Percentiles rank a stretch among this genome's conserved stretches.
These are phyloP conservation scores for Byssothecium circinans DNA, from an alignment of 2,329 filamentous ascomycete genomes.

Conservation along the genomic window DNA sequence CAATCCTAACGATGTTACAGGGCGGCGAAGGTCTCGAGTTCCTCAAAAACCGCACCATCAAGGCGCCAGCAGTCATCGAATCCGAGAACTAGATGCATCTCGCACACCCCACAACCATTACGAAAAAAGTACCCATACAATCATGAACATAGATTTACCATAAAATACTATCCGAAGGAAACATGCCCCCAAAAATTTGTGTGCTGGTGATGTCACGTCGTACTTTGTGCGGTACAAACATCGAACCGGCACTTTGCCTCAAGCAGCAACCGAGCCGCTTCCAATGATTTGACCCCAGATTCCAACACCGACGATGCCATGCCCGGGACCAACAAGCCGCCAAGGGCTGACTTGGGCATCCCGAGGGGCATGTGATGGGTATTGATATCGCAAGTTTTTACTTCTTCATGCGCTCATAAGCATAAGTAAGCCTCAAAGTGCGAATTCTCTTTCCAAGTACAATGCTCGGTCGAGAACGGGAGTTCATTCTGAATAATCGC, in stretches of 20 bases:
- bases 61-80: constrained; percentile 66
- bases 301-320: neutral
- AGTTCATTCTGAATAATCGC: no score
- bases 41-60: constrained; percentile 61
- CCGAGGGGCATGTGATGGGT: neutral
- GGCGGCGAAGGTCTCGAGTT: constrained; percentile 66
- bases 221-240: constrained; percentile 4
- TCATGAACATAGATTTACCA: no score
- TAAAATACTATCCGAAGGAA: neutral
- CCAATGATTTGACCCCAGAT: no score
- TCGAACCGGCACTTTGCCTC: constrained; percentile 10
- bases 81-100: constrained; percentile 50
- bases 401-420: no score
- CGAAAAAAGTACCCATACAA: no score
- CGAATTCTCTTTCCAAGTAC: no score
- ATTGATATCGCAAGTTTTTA: no score
- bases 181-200: neutral
- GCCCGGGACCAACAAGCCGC: neutral
- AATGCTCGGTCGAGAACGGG: no score
- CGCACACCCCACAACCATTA: neutral
- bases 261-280: constrained; percentile 23
- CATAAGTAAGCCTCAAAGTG: no score
- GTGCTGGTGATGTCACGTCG: constrained; percentile 1
- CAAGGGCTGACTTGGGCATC: neutral
- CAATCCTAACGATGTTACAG: constrained; percentile 38